A percentile compares a stretch with the other conserved stretches of the same genome.
Evolutionary conservation across 2,329 filamentous ascomycete species (phyloP).

Genomic region (Chaetoscypha palmicola): DNA sequence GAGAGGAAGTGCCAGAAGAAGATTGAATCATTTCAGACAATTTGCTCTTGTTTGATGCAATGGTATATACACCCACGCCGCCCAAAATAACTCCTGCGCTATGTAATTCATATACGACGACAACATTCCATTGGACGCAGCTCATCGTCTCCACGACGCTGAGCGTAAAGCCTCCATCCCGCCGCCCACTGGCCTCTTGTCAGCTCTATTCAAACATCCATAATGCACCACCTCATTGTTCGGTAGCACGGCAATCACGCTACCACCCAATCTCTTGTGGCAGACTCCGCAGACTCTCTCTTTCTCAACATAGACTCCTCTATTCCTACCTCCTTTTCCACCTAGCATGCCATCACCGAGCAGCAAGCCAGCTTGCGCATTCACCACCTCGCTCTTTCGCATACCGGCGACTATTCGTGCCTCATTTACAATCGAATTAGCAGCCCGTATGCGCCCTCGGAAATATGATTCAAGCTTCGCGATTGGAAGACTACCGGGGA

Average conservation of each 20-base stretch:
- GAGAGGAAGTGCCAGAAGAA: conserved; percentile 69
- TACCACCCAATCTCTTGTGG: conserved; percentile 85
- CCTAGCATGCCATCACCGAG: conserved; percentile 59
- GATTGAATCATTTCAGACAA: conserved; percentile 39
- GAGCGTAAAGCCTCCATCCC: conserved; percentile 19
- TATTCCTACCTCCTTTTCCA: conserved; percentile 49
- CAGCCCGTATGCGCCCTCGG: conserved; percentile 77
- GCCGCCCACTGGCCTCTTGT: conserved; percentile 25
- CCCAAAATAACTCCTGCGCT: conserved; percentile 17
- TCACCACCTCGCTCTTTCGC: conserved; percentile 71
- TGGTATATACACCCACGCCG: conserved; percentile 8
- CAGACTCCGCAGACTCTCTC: conserved; percentile 88
- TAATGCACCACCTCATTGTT: conserved; percentile 79
- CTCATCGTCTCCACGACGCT: conserved; percentile 18
- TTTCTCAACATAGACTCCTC: conserved; percentile 74
- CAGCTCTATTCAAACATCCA: conserved; percentile 58
- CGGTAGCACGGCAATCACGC: conserved; percentile 82
- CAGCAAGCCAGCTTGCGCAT: conserved; percentile 63
- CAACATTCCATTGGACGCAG: background rate
- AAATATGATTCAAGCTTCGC: conserved; percentile 84
- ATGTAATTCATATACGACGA: conserved; percentile 18
- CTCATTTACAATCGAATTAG: conserved; percentile 76
- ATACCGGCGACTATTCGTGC: conserved; percentile 70
- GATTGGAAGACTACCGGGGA: conserved; percentile 74
- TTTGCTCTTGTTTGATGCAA: conserved; percentile 7